Evolutionary conservation across 73 alveolate species (phyloP).

Genomic region (Effrenium voratum): DNA sequence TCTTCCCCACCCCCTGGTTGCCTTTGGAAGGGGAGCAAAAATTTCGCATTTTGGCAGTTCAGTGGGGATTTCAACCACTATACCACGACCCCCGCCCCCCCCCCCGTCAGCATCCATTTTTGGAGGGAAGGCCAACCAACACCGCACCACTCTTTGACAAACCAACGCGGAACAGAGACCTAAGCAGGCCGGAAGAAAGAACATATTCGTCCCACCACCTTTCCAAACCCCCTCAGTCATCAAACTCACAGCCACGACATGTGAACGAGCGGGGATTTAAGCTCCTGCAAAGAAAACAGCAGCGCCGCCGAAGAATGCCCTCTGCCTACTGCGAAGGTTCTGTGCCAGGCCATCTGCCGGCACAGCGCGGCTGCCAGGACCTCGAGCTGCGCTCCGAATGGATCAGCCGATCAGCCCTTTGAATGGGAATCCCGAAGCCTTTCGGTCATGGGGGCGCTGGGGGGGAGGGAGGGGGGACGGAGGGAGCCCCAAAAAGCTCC

Average conservation of each 20-base stretch:
- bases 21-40: too few species aligned
- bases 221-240: neutral
- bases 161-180: too few species aligned
- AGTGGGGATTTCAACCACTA: too few species aligned
- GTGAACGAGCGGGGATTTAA: neutral
- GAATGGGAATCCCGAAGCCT: neutral
- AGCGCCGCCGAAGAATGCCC: neutral
- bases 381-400: neutral
- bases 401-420: neutral
- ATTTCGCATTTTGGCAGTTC: too few species aligned
- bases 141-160: too few species aligned
- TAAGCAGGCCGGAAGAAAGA: neutral
- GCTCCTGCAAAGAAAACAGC: neutral
- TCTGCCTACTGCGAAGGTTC: neutral
- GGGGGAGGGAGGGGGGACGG: too few species aligned
- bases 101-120: too few species aligned
- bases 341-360: conserved; percentile 30
- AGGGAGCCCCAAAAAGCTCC: too few species aligned
- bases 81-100: too few species aligned
- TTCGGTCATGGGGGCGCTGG: neutral
- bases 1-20: too few species aligned
- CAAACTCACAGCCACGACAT: neutral
- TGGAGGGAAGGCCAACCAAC: too few species aligned
- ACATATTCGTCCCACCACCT: neutral
- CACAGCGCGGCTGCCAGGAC: conserved; percentile 13